Percentiles rank a stretch among this genome's conserved stretches.
These are phyloP conservation scores for Boletus rubropictus DNA, from an alignment of 768 basidiomycete genomes.

Conservation along the genomic window DNA sequence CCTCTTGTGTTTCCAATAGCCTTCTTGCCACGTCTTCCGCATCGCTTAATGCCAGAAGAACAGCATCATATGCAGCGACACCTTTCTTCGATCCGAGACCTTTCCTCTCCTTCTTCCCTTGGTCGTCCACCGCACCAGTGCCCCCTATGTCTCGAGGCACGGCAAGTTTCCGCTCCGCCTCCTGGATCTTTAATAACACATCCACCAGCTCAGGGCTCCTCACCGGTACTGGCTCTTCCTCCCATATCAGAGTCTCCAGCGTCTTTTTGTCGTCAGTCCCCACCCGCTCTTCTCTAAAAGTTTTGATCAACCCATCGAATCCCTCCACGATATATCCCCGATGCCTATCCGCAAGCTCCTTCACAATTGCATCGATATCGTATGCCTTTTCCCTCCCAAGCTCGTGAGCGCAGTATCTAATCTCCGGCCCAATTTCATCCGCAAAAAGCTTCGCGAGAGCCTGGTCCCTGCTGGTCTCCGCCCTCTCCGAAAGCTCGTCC, in stretches of 20 bases:
- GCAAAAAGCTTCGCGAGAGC: conserved; percentile 79
- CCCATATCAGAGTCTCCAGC: conserved; percentile 66
- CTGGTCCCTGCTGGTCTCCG: conserved; percentile 75
- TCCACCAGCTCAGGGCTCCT: conserved; percentile 90
- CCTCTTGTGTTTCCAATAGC: conserved; percentile 81
- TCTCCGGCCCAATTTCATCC: conserved; percentile 86
- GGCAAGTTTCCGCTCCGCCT: conserved; percentile 58
- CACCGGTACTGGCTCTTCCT: conserved; percentile 76
- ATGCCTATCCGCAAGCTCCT: conserved; percentile 53
- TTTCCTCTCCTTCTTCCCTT: conserved; percentile 34
- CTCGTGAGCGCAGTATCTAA: conserved; percentile 89
- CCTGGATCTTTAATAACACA: conserved; percentile 76
- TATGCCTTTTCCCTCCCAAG: conserved; percentile 74
- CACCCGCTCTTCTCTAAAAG: conserved; percentile 42
- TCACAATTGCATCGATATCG: conserved; percentile 71
- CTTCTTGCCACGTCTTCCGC: conserved; percentile 82
- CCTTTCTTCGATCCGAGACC: conserved; percentile 55
- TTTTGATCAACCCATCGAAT: conserved; percentile 49
- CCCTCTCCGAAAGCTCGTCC: conserved; percentile 56
- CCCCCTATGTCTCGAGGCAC: conserved; percentile 26
- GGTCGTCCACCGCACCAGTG: conserved; percentile 24
- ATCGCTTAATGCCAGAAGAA: conserved; percentile 80
- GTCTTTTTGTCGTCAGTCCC: conserved; percentile 42
- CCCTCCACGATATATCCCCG: conserved; percentile 58
- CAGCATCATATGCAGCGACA: conserved; percentile 83